Conservation (phyloP, 179 eudicot genomes). For the Sideroxylon spinosum region DNA sequence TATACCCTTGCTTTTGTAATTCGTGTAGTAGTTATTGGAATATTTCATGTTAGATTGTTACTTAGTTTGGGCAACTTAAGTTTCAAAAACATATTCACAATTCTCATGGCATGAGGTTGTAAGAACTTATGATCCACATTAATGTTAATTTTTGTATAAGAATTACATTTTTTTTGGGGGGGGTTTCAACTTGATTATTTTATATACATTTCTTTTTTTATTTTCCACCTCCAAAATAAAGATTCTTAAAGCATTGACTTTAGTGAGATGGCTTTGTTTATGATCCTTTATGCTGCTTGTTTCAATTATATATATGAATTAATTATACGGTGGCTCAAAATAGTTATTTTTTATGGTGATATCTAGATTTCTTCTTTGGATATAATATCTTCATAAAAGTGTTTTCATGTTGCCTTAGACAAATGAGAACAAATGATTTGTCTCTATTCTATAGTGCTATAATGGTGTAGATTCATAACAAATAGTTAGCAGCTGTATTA, state of each 20-base stretch:
- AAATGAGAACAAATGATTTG: too few relatives aligned
- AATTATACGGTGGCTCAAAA: too few relatives aligned
- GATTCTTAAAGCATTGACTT: background rate
- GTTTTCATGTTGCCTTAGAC: too few relatives aligned
- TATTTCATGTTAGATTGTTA: too few relatives aligned
- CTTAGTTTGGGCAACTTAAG: too few relatives aligned
- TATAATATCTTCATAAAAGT: background rate
- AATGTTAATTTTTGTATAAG: background rate
- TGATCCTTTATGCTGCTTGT: background rate
- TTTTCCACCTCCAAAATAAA: too few relatives aligned
- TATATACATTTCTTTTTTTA: too few relatives aligned
- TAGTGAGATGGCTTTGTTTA: too few relatives aligned
- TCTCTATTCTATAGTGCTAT: too few relatives aligned
- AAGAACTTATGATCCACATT: background rate
- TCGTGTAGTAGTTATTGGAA: too few relatives aligned
- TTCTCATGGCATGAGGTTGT: background rate
- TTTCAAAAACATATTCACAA: background rate
- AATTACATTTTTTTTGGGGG: background rate
- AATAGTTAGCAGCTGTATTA: background rate
- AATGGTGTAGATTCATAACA: background rate
- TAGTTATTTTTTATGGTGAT: too few relatives aligned
- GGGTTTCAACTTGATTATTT: background rate
- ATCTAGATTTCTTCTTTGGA: background rate
- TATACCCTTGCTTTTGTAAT: too few relatives aligned
- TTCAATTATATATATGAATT: background rate